Evolutionary conservation across 2,329 filamentous ascomycete species (phyloP), one percentile per base, ranked within the genome.

Genomic region (Elsinoe ampelina): DNA sequence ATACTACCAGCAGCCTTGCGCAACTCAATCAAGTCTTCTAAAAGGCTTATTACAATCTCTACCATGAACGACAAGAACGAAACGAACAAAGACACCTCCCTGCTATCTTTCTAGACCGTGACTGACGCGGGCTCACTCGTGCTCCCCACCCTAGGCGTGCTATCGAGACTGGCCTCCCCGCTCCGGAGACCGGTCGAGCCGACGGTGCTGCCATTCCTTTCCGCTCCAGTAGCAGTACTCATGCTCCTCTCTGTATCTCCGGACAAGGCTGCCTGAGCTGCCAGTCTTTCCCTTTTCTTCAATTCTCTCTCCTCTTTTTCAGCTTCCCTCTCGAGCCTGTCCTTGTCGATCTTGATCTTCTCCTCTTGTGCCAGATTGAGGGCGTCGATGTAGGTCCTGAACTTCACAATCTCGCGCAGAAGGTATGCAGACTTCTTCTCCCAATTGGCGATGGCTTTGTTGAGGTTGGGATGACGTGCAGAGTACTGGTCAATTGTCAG

Each of bases 371-470:
- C 91, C 36, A 82, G 80, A 58, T 83, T 78, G 52, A 98, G 74
- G 34, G 83, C 85, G 69, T 97, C 93, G 63, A 96, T 91, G 67
- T 97, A 98, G 0, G 91, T 97, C 59, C 86, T 80, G 73, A 95
- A 97, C 72, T 97, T 97, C 71, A 97, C 90, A 69, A 95, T 96
- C 74, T 98, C 93, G 35, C 88, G 80, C 11, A 97, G 78, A 39
- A 98, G 75, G 68, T 97, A 95, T 30, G 88, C 85, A 57, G 89
- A 95, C 75, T 97, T 97, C 67, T 87, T 84, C 75, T 98, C 91
- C 92, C 93, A 98, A 71, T 98, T 98, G 17, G 85, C 80, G 87
- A 97, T 92, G 13, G 92, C 89, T 71, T 87, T 91, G 60, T 76
- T 77, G 13, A 85, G 81, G 66, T 97, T 97, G 36, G 82, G 79